These are phyloP conservation scores for Podaxis rugospora DNA, from an alignment of 768 basidiomycete species.

Conservation along the genomic window DNA sequence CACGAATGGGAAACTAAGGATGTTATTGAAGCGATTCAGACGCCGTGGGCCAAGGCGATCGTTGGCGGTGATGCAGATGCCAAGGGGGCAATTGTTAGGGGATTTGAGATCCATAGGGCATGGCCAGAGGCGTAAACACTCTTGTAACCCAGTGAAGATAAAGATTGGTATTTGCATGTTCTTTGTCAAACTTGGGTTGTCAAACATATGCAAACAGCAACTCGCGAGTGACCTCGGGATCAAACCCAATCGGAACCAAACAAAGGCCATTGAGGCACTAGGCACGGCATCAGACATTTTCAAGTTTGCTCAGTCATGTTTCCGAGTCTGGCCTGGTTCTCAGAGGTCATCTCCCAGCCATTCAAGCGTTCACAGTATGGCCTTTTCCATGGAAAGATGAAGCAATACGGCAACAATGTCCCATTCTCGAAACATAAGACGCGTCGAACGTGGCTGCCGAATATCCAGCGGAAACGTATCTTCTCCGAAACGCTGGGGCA, in stretches of 20 bases:
- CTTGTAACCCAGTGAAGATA: too few species aligned
- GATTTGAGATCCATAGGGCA: background rate
- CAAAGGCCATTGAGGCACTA: background rate
- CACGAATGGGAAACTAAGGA: background rate
- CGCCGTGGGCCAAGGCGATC: background rate
- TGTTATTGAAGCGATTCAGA: background rate
- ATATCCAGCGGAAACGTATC: slow-evolving; percentile 74
- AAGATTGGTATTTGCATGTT: too few species aligned
- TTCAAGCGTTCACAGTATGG: slow-evolving; percentile 81
- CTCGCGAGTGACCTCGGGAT: slow-evolving; percentile 58
- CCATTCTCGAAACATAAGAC: slow-evolving; percentile 89
- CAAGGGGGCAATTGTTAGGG: background rate
- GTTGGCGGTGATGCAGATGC: background rate
- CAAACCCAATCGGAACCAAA: too few species aligned
- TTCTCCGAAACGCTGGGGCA: slow-evolving; percentile 60
- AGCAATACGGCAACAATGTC: slow-evolving; percentile 83
- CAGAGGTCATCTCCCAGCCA: slow-evolving; percentile 49
- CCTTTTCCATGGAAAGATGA: slow-evolving; percentile 78
- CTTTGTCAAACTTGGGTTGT: too few species aligned
- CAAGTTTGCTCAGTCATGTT: slow-evolving; percentile 19
- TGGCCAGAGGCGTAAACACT: too few species aligned
- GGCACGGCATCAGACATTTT: background rate
- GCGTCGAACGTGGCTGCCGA: slow-evolving; percentile 83
- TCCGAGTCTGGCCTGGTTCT: slow-evolving; percentile 24
- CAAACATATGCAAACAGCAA: slow-evolving; percentile 35